Evolutionary conservation across 495 filamentous ascomycete species (phyloP).

Genomic region (Xylaria cubensis): DNA sequence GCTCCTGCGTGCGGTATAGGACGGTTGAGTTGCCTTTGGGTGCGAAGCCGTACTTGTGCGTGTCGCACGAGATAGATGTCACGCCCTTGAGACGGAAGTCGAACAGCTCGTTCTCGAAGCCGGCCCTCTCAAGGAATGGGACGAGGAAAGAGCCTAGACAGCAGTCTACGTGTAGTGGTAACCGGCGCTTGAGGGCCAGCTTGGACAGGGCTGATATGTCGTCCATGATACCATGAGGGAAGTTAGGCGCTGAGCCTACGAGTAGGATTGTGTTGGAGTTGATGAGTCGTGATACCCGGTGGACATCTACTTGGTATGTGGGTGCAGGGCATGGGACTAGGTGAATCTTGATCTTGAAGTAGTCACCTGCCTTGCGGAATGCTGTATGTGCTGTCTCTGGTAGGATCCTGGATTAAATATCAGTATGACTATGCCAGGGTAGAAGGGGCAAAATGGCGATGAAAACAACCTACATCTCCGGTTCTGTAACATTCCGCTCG

Average conservation of each 20-base stretch:
- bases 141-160: slow-evolving; percentile 95
- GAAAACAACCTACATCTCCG: slow-evolving; percentile 76
- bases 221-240: slow-evolving; percentile 97
- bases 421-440: slow-evolving; percentile 2
- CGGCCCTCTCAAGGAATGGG: slow-evolving; percentile 88
- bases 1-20: slow-evolving; percentile 80
- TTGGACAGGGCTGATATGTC: slow-evolving; percentile 87
- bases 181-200: slow-evolving; percentile 75
- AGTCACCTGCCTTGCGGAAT: slow-evolving; percentile 91
- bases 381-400: slow-evolving; percentile 94
- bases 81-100: slow-evolving; percentile 95
- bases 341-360: slow-evolving; percentile 95
- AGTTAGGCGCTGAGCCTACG: slow-evolving; percentile 95
- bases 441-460: neutral
- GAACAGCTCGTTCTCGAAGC: slow-evolving; percentile 84
- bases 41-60: slow-evolving; percentile 98
- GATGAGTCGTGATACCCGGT: slow-evolving; percentile 79
- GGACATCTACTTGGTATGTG: slow-evolving; percentile 79
- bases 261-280: slow-evolving; percentile 97
- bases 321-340: slow-evolving; percentile 88
- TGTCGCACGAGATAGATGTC: slow-evolving; percentile 94
- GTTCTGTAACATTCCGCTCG: slow-evolving; percentile 88
- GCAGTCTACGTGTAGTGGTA: slow-evolving; percentile 96
- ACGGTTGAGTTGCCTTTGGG: slow-evolving; percentile 94
- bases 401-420: slow-evolving; percentile 69